Evolutionary conservation across 2,329 filamentous ascomycete genomes (phyloP).

Genomic region (Hymenoscyphus scutula): DNA sequence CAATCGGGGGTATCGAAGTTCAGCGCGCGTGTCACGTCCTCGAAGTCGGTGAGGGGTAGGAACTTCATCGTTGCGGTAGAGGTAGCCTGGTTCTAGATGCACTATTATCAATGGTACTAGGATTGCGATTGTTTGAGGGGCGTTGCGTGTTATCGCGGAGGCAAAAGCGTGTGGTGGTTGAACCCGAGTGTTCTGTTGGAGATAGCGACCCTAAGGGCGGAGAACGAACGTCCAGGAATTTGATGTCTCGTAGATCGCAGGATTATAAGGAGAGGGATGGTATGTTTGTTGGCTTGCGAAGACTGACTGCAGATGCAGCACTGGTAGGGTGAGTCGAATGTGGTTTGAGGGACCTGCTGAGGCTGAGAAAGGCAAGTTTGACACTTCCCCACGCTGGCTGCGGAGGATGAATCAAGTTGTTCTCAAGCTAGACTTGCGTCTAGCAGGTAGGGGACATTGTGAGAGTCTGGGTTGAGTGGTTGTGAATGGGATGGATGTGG

Average conservation of each 20-base stretch:
- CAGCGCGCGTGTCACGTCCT: constrained; percentile 85
- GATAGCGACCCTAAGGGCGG: constrained; percentile 32
- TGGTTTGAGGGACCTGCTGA: constrained; percentile 36
- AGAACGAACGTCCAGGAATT: constrained; percentile 36
- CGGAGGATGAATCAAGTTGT: constrained; percentile 42
- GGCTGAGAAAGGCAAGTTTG: constrained; percentile 43
- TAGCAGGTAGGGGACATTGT: constrained; percentile 41
- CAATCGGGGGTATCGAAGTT: constrained; percentile 95
- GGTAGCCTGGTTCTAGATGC: constrained; percentile 29
- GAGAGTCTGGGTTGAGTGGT: constrained; percentile 19
- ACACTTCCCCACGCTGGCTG: constrained; percentile 44
- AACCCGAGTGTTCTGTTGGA: constrained; percentile 34
- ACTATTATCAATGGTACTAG: constrained; percentile 27
- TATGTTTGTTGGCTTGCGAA: constrained; percentile 9
- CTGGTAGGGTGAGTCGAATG: constrained; percentile 16
- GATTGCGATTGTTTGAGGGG: constrained; percentile 17
- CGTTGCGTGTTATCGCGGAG: constrained; percentile 29
- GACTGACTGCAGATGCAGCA: constrained; percentile 24
- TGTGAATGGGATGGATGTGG: too few relatives aligned
- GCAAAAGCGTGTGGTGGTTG: constrained; percentile 35
- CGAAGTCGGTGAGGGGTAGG: constrained; percentile 84
- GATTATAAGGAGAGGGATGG: neutral
- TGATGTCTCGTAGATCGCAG: constrained; percentile 28
- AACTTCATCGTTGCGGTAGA: constrained; percentile 59
- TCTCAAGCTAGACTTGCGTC: constrained; percentile 45